A percentile compares a stretch with the other conserved stretches of the same genome.
phyloP scores from a whole-genome alignment of 495 filamentous ascomycete species.

The Wilcoxina mikolae region DNA sequence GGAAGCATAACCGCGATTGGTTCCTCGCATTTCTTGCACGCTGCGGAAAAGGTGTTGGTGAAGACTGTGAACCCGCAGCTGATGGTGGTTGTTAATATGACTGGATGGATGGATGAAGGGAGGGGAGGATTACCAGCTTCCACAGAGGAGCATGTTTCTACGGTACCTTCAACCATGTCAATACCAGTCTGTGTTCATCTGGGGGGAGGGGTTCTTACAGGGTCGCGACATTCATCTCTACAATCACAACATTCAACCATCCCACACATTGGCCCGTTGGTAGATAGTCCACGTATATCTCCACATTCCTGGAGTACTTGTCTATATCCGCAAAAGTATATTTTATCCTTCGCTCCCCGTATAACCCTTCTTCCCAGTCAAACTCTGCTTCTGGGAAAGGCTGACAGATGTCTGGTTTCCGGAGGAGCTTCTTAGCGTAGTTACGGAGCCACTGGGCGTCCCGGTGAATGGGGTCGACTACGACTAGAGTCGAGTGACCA shows the following conservation, averaged over 20 bases:
- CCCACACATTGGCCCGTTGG: slow-evolving; percentile 1
- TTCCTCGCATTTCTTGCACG: slow-evolving; percentile 1
- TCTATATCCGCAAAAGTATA: slow-evolving; percentile 7
- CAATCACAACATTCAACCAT: slow-evolving; percentile 6
- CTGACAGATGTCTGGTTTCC: slow-evolving; percentile 1
- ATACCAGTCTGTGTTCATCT: no score
- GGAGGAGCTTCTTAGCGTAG: not conserved
- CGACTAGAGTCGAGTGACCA: not conserved
- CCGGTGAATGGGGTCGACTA: slow-evolving; percentile 2
- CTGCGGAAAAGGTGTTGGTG: not conserved
- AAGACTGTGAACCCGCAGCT: slow-evolving; percentile 7
- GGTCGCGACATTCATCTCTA: slow-evolving; percentile 6
- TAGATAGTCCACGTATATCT: not conserved
- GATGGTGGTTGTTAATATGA: not conserved
- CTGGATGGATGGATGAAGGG: not conserved
- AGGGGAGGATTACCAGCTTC: not conserved
- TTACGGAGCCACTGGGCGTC: slow-evolving; percentile 2
- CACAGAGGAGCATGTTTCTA: slow-evolving; percentile 5
- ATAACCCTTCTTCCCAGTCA: not conserved
- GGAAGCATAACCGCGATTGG: not conserved
- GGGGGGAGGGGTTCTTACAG: slow-evolving; percentile 1
- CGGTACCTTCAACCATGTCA: not conserved
- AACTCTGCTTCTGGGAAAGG: slow-evolving; percentile 3
- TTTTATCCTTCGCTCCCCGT: not conserved
- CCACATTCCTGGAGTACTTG: slow-evolving; percentile 1